Evolutionary conservation across 1,284 basidiomycete species (phyloP), one percentile per base, ranked within the genome.

Genomic region (Pulveroboletus sp.): DNA sequence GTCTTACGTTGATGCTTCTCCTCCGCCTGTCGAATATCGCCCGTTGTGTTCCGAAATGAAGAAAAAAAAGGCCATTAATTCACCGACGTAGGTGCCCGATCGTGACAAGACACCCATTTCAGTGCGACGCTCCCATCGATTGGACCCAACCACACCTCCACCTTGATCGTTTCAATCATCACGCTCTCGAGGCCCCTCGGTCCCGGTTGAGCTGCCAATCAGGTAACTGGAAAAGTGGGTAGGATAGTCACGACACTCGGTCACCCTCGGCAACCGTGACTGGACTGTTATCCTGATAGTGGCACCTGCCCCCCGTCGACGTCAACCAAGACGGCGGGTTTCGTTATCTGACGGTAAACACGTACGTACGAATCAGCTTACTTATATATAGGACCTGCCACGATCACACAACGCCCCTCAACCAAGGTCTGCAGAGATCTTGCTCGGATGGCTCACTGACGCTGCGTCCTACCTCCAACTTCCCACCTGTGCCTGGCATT

Each of bases 401-500:
- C 12, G 16, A 36, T 16, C 44, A 48, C 47, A 2, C 36, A 2
- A 21, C 3, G 16, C 15, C 46, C 16, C 48, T 17, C 8, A 29
- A n/a, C 42, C 32, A 36, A 42, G 9, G 15, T 32, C 35, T 37
- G 46, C 42, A 16, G 15, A n/a, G 32, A 7, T 48, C 37, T 43
- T 45, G 32, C 24, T 48, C 41, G 36, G n/a, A 58, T 61, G 46
- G 32, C 6, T 45, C 16, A 12, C 39, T 61, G 50, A 61, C 37
- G 24, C 40, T 29, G 29, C 35, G 26, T 48, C 41, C 50, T 17
- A 32, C 24, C 17, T 33, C 36, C 15, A 46, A 29, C n/a, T 16
- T 26, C 43, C 19, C 19, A 16, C 35, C 26, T 17, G 56, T 37
- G 17, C 10, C 33, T 26, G 32, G 53, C n/a, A 21, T 12, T 4